Percentiles rank a stretch among this genome's conserved stretches.
Conservation (phyloP, 306 rosid genomes). For the Sechiopsis laciniata region DNA sequence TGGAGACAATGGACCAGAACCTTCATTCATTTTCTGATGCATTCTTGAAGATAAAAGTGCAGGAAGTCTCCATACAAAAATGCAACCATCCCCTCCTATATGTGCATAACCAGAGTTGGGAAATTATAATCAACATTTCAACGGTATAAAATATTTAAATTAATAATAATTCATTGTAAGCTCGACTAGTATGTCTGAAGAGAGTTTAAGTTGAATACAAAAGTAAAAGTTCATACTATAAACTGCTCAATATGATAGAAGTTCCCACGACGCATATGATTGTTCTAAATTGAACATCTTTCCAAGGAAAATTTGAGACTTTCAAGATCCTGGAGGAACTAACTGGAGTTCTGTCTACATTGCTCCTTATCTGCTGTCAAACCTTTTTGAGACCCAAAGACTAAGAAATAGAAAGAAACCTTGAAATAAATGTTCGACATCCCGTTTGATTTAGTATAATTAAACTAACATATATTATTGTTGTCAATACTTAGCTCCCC, state of each 20-base stretch:
- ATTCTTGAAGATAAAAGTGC: constrained; percentile 49
- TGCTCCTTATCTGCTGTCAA: constrained; percentile 14
- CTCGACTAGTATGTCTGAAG: not conserved
- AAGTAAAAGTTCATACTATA: constrained; percentile 11
- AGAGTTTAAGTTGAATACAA: not conserved
- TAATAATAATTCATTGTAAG: not conserved
- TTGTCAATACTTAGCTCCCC: not conserved
- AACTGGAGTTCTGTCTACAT: constrained; percentile 3
- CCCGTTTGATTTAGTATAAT: not conserved
- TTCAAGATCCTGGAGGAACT: not conserved
- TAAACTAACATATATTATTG: not conserved
- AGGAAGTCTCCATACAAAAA: constrained; percentile 74
- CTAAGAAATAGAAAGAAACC: constrained; percentile 5
- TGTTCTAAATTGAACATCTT: constrained; percentile 6
- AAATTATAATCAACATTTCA: not conserved
- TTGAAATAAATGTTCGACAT: not conserved
- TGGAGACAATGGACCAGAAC: constrained; percentile 35
- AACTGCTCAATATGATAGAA: constrained; percentile 17
- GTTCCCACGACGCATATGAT: not conserved
- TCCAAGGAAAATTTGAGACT: constrained; percentile 15
- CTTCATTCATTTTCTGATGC: constrained; percentile 43
- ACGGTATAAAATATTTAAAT: not conserved
- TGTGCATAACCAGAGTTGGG: constrained; percentile 31
- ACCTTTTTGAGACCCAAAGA: constrained; percentile 10
- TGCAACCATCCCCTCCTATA: constrained; percentile 72